phyloP scores from a whole-genome alignment of 768 basidiomycete species.

The Rhodotorula graminis region DNA sequence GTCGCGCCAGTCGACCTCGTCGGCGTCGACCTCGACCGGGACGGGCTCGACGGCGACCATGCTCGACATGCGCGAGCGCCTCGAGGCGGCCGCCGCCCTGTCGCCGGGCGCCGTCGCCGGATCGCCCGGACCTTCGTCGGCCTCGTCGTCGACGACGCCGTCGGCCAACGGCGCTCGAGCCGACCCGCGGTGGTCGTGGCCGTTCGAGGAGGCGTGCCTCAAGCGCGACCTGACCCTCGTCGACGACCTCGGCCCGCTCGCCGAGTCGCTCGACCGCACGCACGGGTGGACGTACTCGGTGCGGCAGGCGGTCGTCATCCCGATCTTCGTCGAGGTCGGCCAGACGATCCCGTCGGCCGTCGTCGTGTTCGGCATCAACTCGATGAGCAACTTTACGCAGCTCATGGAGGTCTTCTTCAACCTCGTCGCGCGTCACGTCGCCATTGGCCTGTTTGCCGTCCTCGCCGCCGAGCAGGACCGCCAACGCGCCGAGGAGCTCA shows the following conservation, averaged over 20 bases:
- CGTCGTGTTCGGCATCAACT: conserved; percentile 30
- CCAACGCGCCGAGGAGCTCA: conserved; percentile 23
- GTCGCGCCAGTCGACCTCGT: conserved; percentile 19
- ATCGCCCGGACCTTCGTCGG: conserved; percentile 1
- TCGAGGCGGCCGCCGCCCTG: neutral
- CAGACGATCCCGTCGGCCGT: conserved; percentile 20
- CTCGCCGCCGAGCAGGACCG: conserved; percentile 32
- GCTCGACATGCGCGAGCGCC: conserved; percentile 27
- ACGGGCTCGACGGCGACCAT: conserved; percentile 21
- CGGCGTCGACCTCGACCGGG: conserved; percentile 14
- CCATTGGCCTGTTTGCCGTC: conserved; percentile 30
- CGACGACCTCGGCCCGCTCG: conserved; percentile 13
- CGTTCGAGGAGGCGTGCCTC: conserved; percentile 35
- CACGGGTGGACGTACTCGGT: conserved; percentile 18
- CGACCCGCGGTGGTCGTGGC: conserved; percentile 15
- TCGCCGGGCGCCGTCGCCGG: neutral
- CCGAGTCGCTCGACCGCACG: conserved; percentile 13
- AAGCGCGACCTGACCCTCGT: conserved; percentile 29
- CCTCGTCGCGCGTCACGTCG: conserved; percentile 22
- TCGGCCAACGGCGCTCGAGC: neutral
- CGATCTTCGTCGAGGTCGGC: conserved; percentile 25
- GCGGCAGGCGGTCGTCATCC: conserved; percentile 30
- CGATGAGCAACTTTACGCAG: conserved; percentile 15
- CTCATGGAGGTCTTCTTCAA: conserved; percentile 32
- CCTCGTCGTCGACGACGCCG: neutral